These are phyloP conservation scores for Globisporangium paddicum DNA, from an alignment of 352 stramenopile genomes.

Conservation along the genomic window DNA sequence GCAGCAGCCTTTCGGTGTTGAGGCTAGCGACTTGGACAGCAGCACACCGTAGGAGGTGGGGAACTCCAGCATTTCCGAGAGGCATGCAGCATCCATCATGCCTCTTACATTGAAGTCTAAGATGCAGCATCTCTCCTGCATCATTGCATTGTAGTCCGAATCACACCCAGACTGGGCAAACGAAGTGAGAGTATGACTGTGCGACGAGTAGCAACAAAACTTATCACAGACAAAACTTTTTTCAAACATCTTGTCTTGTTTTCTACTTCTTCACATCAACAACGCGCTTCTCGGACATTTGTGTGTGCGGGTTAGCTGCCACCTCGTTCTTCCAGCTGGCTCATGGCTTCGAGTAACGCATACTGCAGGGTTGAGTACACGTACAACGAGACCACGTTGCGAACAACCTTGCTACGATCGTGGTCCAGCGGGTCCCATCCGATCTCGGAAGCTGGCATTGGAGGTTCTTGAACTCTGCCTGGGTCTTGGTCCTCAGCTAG, in stretches of 20 bases:
- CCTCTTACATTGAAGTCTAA: too few relatives aligned
- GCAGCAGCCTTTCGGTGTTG: neutral
- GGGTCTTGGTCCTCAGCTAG: neutral
- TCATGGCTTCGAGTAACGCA: constrained; percentile 11
- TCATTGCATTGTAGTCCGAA: too few relatives aligned
- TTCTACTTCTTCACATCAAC: too few relatives aligned
- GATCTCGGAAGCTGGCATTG: constrained; percentile 5
- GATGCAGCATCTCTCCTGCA: too few relatives aligned
- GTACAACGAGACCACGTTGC: constrained; percentile 19
- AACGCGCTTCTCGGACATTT: too few relatives aligned
- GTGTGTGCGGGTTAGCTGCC: too few relatives aligned
- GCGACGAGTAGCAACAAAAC: too few relatives aligned
- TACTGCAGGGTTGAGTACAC: constrained; percentile 19
- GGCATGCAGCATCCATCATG: too few relatives aligned
- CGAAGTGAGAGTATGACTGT: too few relatives aligned
- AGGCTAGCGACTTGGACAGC: neutral
- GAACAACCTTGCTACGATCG: constrained; percentile 15
- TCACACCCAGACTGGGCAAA: too few relatives aligned
- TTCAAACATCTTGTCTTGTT: too few relatives aligned
- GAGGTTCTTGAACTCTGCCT: neutral
- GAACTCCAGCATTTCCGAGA: neutral
- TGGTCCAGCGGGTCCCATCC: constrained; percentile 17
- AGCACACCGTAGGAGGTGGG: neutral
- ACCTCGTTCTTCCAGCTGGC: neutral
- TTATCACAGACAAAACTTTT: too few relatives aligned